These are phyloP conservation scores for Diaporthe citrichinensis DNA, from an alignment of 2,329 filamentous ascomycete species.

Conservation along the genomic window DNA sequence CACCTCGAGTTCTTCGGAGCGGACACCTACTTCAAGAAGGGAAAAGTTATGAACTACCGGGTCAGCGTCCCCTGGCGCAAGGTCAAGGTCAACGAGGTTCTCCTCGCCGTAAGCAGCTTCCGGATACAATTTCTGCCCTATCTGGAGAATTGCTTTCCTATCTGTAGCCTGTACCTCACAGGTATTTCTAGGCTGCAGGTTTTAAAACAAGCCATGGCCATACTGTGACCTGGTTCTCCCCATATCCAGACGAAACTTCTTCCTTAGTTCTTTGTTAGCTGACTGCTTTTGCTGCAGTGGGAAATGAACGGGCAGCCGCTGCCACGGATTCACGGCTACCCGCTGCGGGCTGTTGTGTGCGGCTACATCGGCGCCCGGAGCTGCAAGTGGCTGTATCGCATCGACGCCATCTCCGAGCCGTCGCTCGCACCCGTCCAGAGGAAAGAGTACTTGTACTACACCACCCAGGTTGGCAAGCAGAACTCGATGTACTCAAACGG, in stretches of 20 bases:
- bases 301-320: conserved; percentile 79
- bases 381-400: conserved; percentile 74
- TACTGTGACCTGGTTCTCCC: no score
- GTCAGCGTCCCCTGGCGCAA: conserved; percentile 78
- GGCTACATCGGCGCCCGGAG: conserved; percentile 78
- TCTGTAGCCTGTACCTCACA: no score
- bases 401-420: conserved; percentile 72
- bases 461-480: conserved; percentile 77
- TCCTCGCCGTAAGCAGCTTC: no score
- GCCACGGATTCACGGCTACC: conserved; percentile 76
- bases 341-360: conserved; percentile 73
- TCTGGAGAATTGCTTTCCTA: no score
- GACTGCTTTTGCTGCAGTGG: no score
- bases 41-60: conserved; percentile 75
- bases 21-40: conserved; percentile 81
- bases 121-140: no score
- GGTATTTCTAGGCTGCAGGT: no score
- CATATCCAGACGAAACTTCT: no score
- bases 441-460: conserved; percentile 78
- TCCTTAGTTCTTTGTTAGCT: no score
- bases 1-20: conserved; percentile 79
- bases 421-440: conserved; percentile 73
- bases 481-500: conserved; percentile 72
- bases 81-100: conserved; percentile 75
- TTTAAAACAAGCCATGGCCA: no score